Base-by-base conservation (phyloP, 345 rosid species). In the Excoecaria cochinchinensis region DNA sequence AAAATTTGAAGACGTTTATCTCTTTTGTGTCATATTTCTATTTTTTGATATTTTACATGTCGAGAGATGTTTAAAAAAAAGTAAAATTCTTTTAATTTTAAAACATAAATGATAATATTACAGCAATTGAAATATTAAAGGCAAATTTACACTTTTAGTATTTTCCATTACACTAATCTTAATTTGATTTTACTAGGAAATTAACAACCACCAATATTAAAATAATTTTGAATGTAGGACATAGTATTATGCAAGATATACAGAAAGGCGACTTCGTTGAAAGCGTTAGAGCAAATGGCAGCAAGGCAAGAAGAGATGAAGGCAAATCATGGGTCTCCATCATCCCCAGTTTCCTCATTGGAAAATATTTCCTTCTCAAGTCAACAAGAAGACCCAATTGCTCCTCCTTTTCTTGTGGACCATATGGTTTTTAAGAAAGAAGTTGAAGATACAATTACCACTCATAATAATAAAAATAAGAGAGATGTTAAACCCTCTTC, bases 221-320 rank as follows among this genome's bases (percentile, higher is more conserved):
- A 21, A 0, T 3, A 36, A 16, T 8, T n/a, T 21, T 55, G 48
- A 14, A 64, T 69, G 81, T 86, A 95, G 99, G 96, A 91, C 47
- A 80, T 93, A 72, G 99, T 95, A n/a, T 59, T 95, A 15, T 92
- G 98, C 75, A 95, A 95, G 90, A 90, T 95, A 76, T 95, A 91
- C 15, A 85, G 94, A 72, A 95, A 95, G 78, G 99, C 99, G 15
- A 92, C 98, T 46, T 87, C 99, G 21, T 52, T 92, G 73, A 95
- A 91, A 74, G 98, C 89, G 55, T 76, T 95, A 67, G 98, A 92
- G 84, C 94, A 87, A 70, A 92, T 93, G 76, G 99, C 97, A 14
- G 88, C 90, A 22, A 71, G 80, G 86, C 97, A 87, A 65, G 91
- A 89, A 80, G 84, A 77, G 42, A 70, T 53, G 65, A 85, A 80